Conservation (phyloP, 208 protist species). For the Leishmania turanica region DNA sequence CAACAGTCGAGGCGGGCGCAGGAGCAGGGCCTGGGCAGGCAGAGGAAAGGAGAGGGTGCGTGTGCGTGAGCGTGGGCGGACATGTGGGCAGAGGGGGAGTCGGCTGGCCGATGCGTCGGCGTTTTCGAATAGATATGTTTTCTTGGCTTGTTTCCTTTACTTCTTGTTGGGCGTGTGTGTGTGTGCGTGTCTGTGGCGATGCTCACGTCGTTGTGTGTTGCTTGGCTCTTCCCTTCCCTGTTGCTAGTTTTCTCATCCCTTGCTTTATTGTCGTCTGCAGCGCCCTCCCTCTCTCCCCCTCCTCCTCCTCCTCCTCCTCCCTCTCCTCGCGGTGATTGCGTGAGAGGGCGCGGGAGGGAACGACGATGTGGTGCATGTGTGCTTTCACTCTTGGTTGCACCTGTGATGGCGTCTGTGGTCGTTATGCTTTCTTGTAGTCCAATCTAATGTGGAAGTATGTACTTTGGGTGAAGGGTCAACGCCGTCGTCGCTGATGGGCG, state of each 20-base stretch:
- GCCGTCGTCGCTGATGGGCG: neutral
- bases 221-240: neutral
- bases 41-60: neutral
- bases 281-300: neutral
- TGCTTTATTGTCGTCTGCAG: neutral
- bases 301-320: neutral
- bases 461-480: neutral
- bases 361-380: neutral
- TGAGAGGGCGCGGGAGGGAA: too few relatives aligned
- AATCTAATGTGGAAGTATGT: neutral
- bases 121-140: too few relatives aligned
- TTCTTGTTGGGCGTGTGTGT: neutral
- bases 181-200: neutral
- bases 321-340: neutral
- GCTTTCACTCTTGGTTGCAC: neutral
- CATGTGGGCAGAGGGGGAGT: neutral
- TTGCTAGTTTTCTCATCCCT: conserved; percentile 2
- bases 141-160: neutral
- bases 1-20: neutral
- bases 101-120: neutral
- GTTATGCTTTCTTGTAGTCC: neutral
- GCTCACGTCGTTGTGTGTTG: neutral
- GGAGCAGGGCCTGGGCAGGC: neutral
- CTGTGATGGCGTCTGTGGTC: neutral
- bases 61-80: neutral